Base-by-base conservation (phyloP, 805 yeast genomes). In the Dipodascus albidus region DNA sequence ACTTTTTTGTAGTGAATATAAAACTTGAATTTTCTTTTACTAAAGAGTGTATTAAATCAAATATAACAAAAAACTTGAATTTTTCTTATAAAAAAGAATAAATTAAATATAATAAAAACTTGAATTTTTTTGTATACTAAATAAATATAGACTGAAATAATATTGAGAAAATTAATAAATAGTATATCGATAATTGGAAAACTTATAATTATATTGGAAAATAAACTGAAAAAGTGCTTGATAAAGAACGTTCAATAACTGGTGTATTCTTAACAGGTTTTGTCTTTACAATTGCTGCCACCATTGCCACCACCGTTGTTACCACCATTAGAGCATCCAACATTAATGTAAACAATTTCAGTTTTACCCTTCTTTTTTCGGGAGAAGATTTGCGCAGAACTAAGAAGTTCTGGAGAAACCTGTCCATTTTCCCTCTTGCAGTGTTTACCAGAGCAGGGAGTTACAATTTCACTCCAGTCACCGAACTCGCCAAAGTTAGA, bases 291-390 rank as follows among this genome's bases (percentile, higher is more conserved):
- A 49, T 55, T 74, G 58, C 80, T 67, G 42, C 85, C 85, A 47
- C 75, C 81, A 57, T 80, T 72, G 54, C 63, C 63, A 59, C 80
- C 84, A 17, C 67, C 33, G 56, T 72, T 77, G n/a, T 69, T 52
- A 67, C 67, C 73, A 55, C 70, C 62, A 48, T 58, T 55, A 47
- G 85, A 85, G 67, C 85, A 81, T 22, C 83, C 79, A 53, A 82
- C 85, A 49, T 70, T 11, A 27, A 27, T 27, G 33, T 27, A 27
- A 27, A 27, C 11, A 11, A 27, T 11, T 11, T 27, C 33, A 11
- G 33, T 27, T 11, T 27, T 27, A 11, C 33, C 33, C 33, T 27
- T 27, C 11, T 11, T 27, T 11, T 27, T 27, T 11, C 11, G 6
- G 33, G 33, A 27, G 9, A 27, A 27, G 33, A 27, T 27, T 27